Evolutionary conservation across 768 basidiomycete species (phyloP), one percentile per base, ranked within the genome.

Genomic region (Zangia roseola): DNA sequence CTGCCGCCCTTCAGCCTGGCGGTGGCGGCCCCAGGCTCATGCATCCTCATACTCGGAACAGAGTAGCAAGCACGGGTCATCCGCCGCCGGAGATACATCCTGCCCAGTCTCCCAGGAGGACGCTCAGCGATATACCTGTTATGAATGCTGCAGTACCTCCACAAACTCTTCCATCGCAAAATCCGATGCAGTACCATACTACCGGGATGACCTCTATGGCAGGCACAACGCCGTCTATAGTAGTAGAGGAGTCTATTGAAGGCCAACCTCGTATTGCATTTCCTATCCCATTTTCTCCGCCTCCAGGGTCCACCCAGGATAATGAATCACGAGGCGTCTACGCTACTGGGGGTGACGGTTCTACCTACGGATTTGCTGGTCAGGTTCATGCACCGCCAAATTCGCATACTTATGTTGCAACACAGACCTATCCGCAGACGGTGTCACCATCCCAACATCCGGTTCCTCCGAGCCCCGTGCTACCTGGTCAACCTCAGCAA

Each of bases 1-100:
- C 80, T 9, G 59, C 69, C 1, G 63, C 72, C 26, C 69, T 81
- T n/a, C 75, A 75, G 30, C 72, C 79, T 14, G 69, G 73, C 44
- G 57, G 62, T 33, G 40, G 42, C 19, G 52, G 59, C 28, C 51
- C 53, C 12, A 49, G 65, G 49, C 46, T 65, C 31, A 44, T 40
- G 38, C 64, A 19, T 9, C 43, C 45, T 40, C 60, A 40, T 40
- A 58, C 40, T 45, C 56, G 58, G 40, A 41, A 45, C 26, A 34
- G 43, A 24, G 45, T 41, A 35, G 48, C 39, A 25, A 54, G 47
- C 49, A 40, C 16, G 25, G 53, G 38, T 33, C 57, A 23, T 21
- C 43, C 31, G 40, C 40, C 52, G 23, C 50, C 49, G 1, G 60
- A 56, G 20, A 19, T 25, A n/a, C 40, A 46, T 40, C 40, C 54